Percentiles rank a stretch among this genome's conserved stretches.
Evolutionary conservation across 768 basidiomycete genomes (phyloP).

Genomic region (Chlorophyllum brunneum): DNA sequence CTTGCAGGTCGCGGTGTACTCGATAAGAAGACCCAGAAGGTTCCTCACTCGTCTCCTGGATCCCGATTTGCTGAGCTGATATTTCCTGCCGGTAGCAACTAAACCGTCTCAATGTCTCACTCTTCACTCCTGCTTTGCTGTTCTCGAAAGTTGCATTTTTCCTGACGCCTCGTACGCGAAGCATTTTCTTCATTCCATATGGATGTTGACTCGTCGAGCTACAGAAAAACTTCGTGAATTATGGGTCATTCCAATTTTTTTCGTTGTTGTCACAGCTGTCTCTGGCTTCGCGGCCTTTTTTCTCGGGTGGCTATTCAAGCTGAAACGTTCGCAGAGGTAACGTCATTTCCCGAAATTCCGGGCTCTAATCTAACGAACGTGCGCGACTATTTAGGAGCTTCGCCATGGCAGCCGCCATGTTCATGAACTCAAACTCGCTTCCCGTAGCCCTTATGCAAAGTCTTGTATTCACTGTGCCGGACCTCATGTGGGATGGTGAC

Average conservation of each 20-base stretch:
- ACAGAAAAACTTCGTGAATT: slow-evolving; percentile 73
- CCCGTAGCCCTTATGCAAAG: slow-evolving; percentile 94
- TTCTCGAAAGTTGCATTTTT: slow-evolving; percentile 97
- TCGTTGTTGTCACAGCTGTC: slow-evolving; percentile 66
- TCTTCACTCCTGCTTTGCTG: slow-evolving; percentile 85
- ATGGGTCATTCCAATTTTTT: slow-evolving; percentile 86
- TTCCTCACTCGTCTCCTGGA: slow-evolving; percentile 28
- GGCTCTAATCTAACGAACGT: neutral
- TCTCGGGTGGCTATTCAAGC: slow-evolving; percentile 57
- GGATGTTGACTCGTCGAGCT: neutral
- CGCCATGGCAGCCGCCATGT: slow-evolving; percentile 79
- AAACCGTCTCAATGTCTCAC: slow-evolving; percentile 79
- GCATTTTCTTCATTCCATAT: neutral
- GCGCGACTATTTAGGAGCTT: slow-evolving; percentile 49
- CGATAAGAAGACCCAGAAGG: slow-evolving; percentile 88
- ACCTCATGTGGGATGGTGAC: slow-evolving; percentile 74
- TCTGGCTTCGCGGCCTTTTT: slow-evolving; percentile 67
- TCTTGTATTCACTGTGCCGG: slow-evolving; percentile 78
- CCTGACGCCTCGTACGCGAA: slow-evolving; percentile 62
- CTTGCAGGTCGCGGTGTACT: slow-evolving; percentile 78
- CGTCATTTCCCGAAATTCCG: slow-evolving; percentile 15
- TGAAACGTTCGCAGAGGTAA: slow-evolving; percentile 76
- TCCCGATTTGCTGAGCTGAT: too few species aligned
- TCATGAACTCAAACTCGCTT: slow-evolving; percentile 93
- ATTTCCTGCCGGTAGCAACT: slow-evolving; percentile 57